Conservation (phyloP, 306 rosid genomes). For the Dryas octopetala region DNA sequence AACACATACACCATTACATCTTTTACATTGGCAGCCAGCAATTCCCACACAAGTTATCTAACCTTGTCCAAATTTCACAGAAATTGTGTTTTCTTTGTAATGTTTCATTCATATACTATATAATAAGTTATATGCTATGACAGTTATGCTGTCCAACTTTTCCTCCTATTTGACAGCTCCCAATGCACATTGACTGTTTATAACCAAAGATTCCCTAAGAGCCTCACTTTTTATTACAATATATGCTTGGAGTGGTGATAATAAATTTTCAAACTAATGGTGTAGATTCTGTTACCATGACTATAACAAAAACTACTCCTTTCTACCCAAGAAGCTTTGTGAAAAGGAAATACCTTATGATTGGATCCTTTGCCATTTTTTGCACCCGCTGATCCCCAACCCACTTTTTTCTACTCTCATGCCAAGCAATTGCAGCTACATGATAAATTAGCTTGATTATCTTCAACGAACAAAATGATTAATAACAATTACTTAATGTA, state of each 20-base stretch:
- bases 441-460: constrained; percentile 27
- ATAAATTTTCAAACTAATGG: neutral
- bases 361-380: constrained; percentile 62
- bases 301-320: constrained; percentile 6
- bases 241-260: neutral
- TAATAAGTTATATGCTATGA: neutral
- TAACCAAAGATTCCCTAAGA: neutral
- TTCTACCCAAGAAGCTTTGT: neutral
- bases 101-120: neutral
- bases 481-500: neutral
- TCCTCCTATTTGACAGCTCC: neutral
- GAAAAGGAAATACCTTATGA: constrained; percentile 64
- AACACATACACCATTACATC: no score
- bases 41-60: no score
- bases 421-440: constrained; percentile 82
- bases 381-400: constrained; percentile 58
- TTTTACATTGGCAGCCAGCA: no score
- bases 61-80: no score
- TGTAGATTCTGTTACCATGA: neutral
- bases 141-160: neutral
- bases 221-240: neutral
- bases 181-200: neutral
- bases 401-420: constrained; percentile 86
- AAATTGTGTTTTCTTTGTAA: no score
- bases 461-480: neutral